Base-by-base conservation (phyloP, 352 stramenopile genomes). In the Globisporangium ultimum region DNA sequence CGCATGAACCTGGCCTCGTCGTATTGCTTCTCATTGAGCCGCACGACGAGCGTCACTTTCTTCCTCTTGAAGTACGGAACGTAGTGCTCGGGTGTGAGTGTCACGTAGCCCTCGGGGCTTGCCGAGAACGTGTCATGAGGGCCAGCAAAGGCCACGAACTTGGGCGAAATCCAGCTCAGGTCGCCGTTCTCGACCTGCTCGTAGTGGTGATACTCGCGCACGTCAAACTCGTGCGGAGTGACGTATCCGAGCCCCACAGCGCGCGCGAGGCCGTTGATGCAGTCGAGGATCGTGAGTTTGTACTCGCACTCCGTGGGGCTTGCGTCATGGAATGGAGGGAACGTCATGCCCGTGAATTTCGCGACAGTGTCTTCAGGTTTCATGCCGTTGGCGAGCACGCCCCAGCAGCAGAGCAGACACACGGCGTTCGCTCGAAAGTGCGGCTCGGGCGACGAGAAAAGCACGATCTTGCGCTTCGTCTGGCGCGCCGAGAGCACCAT, bases 11-110 rank as follows among this genome's bases (percentile, higher is more conserved):
- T 74, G 58, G 77, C 87, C 67, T 97, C 87, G 70, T 99, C 89
- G 71, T 99, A 99, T 65, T 95, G 96, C 61, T 98, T 98, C 61
- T 98, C 96, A 66, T 99, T 99, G 8, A 99, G 70, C 3, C 97
- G 94, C 22, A 99, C 83, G 1, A 99, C 95, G 7, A 99, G 74
- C 55, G 78, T 96, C 28, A 99, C 91, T 64, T 98, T 97, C 49
- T 87, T 80, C 61, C 91, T 84, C 61, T 96, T 91, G 70, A 99
- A 99, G 74, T 99, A 98, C 12, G 93, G 87, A 36, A 98, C 96
- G 78, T 99, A 99, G 69, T 99, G 84, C 50, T 95, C 74, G 0
- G 97, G 97, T 6, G 93, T 94, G 36, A 99, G 75, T 47, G 95
- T 98, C 43, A 91, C 88, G 57, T 98, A 97, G n/a, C 92, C 96